phyloP scores from a whole-genome alignment of 2,329 filamentous ascomycete genomes.

The Diaporthe sp. region DNA sequence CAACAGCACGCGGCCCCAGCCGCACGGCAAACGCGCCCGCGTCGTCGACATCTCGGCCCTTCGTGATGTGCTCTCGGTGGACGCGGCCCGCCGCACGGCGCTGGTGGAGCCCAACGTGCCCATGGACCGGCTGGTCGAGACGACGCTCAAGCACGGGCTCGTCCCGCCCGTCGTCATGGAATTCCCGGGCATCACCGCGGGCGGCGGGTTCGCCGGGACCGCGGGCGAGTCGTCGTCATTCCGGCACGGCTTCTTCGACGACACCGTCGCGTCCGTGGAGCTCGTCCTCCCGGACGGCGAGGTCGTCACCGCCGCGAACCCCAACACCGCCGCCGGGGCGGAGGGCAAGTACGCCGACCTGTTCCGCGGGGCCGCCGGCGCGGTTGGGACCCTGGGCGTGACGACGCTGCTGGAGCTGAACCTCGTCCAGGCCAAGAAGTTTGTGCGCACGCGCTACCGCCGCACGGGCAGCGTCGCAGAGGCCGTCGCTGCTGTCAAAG shows the following conservation, averaged over 20 bases:
- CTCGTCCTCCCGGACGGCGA: conserved; percentile 79
- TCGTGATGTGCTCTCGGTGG: conserved; percentile 74
- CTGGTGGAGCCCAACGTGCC: conserved; percentile 81
- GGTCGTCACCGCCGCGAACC: conserved; percentile 66
- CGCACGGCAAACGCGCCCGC: conserved; percentile 58
- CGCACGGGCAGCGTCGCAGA: conserved; percentile 64
- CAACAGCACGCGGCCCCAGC: conserved; percentile 76
- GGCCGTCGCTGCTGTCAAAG: conserved; percentile 63
- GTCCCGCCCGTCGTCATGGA: conserved; percentile 82
- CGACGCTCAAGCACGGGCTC: conserved; percentile 74
- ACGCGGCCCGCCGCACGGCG: conserved; percentile 68
- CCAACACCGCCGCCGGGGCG: conserved; percentile 25
- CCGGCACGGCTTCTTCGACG: conserved; percentile 79
- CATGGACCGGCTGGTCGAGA: conserved; percentile 77
- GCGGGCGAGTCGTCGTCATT: conserved; percentile 80
- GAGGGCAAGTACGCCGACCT: conserved; percentile 62
- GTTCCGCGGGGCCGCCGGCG: conserved; percentile 76
- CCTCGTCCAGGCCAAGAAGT: conserved; percentile 71
- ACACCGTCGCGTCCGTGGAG: conserved; percentile 74
- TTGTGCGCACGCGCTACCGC: conserved; percentile 74
- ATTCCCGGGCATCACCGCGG: conserved; percentile 82
- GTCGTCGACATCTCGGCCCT: conserved; percentile 77
- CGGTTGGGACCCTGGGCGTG: conserved; percentile 77
- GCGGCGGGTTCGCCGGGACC: conserved; percentile 79
- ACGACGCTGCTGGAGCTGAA: conserved; percentile 77